Evolutionary conservation across 192 early-diverging fungal genomes (phyloP), one percentile per base, ranked within the genome.

Genomic region (Linnemannia zychae): DNA sequence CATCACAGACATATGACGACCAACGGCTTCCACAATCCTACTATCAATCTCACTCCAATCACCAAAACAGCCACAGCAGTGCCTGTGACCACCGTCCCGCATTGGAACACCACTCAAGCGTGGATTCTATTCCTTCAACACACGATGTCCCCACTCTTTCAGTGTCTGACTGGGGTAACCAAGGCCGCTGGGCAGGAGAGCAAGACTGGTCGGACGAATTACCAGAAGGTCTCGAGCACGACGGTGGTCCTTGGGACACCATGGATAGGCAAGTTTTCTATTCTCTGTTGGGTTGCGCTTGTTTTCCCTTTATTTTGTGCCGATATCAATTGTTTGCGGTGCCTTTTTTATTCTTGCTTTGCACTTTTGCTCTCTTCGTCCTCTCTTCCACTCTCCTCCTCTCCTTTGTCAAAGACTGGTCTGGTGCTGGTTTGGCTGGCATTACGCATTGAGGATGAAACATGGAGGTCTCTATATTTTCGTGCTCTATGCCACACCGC

Each of bases 151-250:
- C 83, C 0, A 67, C 48, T n/a, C 63, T 85, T 12, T 66, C 73
- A 2, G 77, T 79, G 34, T 76, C 78, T 1, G 83, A 79, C 31
- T 85, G 83, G 83, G 77, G 83, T 24, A 85, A 85, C 71, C 77
- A 71, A 20, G 74, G 77, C 16, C 73, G 77, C 4, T 85, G 83
- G 83, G 67, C 73, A 49, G 83, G 83, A 4, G 83, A 85, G 47
- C 77, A 76, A 57, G 77, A 69, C 31, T 85, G 83, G 83, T 75
- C 74, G 7, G 83, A 79, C 46, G 83, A 85, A 20, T 76, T 85
- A 49, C 83, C 83, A 18, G 74, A 75, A 18, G 83, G 83, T n/a
- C 74, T 85, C 22, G 83, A 85, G 50, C 83, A 85, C 70, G 83
- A 85, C 28, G 83, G 77, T 47, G 77, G 77, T 52, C 83, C 78